These are phyloP conservation scores for Monilinia fructigena DNA, from an alignment of 2,329 filamentous ascomycete genomes.

Conservation along the genomic window DNA sequence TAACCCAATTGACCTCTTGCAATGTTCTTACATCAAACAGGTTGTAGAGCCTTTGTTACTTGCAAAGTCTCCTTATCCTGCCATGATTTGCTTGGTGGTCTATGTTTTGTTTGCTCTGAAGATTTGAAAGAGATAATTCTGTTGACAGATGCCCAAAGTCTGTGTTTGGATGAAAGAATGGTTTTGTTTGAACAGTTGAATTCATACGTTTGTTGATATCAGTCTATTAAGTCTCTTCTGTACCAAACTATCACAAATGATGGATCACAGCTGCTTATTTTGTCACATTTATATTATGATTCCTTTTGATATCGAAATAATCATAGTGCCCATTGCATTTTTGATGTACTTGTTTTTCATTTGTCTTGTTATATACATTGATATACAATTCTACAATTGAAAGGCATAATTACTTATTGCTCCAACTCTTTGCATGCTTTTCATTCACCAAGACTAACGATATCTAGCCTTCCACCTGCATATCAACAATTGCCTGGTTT, in stretches of 20 bases:
- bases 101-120: background rate
- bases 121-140: background rate
- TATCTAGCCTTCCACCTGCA: slow-evolving; percentile 55
- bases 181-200: background rate
- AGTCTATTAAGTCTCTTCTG: background rate
- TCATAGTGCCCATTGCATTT: background rate
- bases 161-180: background rate
- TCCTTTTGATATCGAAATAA: background rate
- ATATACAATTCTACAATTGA: background rate
- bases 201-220: background rate
- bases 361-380: background rate
- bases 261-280: background rate
- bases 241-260: background rate
- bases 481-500: slow-evolving; percentile 55
- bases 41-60: background rate
- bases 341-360: background rate
- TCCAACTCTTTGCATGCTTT: slow-evolving; percentile 20
- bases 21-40: background rate
- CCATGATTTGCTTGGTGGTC: background rate
- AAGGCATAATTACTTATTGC: background rate
- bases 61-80: background rate
- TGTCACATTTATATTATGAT: background rate
- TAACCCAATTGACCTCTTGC: background rate
- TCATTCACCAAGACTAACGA: slow-evolving; percentile 44
- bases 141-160: background rate